These are phyloP conservation scores for Xylaria curta DNA, from an alignment of 495 filamentous ascomycete genomes.

Conservation along the genomic window DNA sequence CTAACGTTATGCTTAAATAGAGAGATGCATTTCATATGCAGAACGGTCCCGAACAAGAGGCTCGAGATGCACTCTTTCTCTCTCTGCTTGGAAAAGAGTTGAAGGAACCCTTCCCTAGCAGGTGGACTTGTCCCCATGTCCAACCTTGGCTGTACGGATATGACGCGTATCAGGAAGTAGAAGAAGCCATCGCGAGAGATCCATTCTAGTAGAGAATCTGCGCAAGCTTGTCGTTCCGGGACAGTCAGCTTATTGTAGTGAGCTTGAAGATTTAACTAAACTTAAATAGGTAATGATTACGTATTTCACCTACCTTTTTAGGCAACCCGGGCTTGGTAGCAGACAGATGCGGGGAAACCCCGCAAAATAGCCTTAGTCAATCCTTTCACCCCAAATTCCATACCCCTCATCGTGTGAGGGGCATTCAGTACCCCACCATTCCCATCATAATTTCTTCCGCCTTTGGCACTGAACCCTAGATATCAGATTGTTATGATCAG, in stretches of 20 bases:
- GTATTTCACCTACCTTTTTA: neutral
- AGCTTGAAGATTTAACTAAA: neutral
- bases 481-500: neutral
- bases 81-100: conserved; percentile 53
- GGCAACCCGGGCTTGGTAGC: neutral
- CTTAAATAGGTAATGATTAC: neutral
- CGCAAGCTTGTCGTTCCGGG: neutral
- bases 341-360: neutral
- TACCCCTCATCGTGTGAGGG: neutral
- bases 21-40: conserved; percentile 61
- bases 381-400: neutral
- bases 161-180: conserved; percentile 63
- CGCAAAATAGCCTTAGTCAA: neutral
- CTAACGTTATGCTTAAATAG: conserved; percentile 9
- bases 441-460: neutral
- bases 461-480: neutral
- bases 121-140: conserved; percentile 67
- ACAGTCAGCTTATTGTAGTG: neutral
- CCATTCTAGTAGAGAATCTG: conserved; percentile 34
- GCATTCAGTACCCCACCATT: neutral
- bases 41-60: conserved; percentile 56
- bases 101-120: conserved; percentile 60
- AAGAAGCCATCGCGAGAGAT: conserved; percentile 53
- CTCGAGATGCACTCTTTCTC: conserved; percentile 53
- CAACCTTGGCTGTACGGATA: conserved; percentile 69